Conservation (phyloP, 2,329 filamentous ascomycete genomes). For the Stemphylium beticola region DNA sequence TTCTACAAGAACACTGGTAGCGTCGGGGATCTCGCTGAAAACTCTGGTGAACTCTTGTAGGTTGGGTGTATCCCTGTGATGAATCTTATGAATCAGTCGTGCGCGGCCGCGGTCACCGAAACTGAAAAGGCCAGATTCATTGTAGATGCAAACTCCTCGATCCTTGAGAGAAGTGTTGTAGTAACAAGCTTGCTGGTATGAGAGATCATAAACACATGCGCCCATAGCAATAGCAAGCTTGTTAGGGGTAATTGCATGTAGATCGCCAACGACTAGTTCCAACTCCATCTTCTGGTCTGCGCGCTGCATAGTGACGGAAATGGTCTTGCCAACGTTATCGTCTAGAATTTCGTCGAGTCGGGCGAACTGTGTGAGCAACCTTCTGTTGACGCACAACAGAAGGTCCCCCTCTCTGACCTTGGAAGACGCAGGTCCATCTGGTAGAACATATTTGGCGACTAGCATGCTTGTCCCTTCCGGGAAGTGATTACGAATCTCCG, state of each 20-base stretch:
- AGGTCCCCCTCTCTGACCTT: slow-evolving; percentile 96
- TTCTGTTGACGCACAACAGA: slow-evolving; percentile 88
- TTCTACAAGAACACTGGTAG: too few species aligned
- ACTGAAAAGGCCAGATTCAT: slow-evolving; percentile 91
- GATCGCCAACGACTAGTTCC: slow-evolving; percentile 82
- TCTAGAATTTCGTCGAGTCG: slow-evolving; percentile 90
- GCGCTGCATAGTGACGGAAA: slow-evolving; percentile 83
- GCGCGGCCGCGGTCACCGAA: slow-evolving; percentile 80
- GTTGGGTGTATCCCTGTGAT: too few species aligned
- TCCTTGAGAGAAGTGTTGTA: slow-evolving; percentile 86
- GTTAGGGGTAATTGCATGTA: slow-evolving; percentile 94
- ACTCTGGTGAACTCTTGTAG: too few species aligned
- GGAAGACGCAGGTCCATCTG: slow-evolving; percentile 82
- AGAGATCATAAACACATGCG: slow-evolving; percentile 92
- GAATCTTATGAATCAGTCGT: slow-evolving; percentile 92
- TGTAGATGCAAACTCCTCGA: slow-evolving; percentile 89
- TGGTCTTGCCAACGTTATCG: slow-evolving; percentile 78
- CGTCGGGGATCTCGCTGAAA: too few species aligned
- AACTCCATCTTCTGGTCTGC: slow-evolving; percentile 88
- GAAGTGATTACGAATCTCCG: slow-evolving; percentile 79
- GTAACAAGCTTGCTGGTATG: slow-evolving; percentile 95
- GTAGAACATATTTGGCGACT: slow-evolving; percentile 92
- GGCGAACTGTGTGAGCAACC: slow-evolving; percentile 91
- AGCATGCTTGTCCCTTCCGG: slow-evolving; percentile 96
- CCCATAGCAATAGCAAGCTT: slow-evolving; percentile 94